Evolutionary conservation across 257 asterid genomes (phyloP).

Genomic region (Solanum neorickii): DNA sequence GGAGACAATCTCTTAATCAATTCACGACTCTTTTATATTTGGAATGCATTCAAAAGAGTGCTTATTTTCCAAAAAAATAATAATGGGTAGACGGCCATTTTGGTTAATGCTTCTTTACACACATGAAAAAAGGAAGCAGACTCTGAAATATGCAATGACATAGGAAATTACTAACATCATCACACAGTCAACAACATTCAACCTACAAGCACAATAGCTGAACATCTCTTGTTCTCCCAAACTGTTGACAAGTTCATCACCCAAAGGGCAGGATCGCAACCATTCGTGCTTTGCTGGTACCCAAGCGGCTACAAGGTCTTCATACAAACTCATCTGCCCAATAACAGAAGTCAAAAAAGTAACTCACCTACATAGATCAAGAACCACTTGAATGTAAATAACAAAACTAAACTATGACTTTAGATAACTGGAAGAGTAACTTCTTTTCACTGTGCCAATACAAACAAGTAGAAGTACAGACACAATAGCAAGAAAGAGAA

Average conservation of each 20-base stretch:
- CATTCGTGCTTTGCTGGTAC: conserved; percentile 91
- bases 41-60: not conserved
- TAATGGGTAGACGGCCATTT: not conserved
- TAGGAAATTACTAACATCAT: conserved; percentile 8
- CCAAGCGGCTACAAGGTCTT: conserved; percentile 97
- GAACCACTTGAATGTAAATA: not conserved
- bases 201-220: conserved; percentile 95
- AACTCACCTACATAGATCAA: not conserved
- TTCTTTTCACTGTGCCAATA: not conserved
- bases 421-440: not conserved
- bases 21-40: not conserved
- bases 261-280: conserved; percentile 71
- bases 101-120: not conserved
- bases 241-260: conserved; percentile 56
- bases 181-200: conserved; percentile 15
- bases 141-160: not conserved
- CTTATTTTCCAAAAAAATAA: not conserved
- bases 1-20: not conserved
- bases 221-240: conserved; percentile 73
- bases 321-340: conserved; percentile 93
- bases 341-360: not conserved
- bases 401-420: not conserved
- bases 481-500: not conserved
- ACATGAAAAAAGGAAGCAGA: not conserved
- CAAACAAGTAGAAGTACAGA: not conserved